Conservation (phyloP, 495 filamentous ascomycete genomes). For the Cairneyella variabilis region DNA sequence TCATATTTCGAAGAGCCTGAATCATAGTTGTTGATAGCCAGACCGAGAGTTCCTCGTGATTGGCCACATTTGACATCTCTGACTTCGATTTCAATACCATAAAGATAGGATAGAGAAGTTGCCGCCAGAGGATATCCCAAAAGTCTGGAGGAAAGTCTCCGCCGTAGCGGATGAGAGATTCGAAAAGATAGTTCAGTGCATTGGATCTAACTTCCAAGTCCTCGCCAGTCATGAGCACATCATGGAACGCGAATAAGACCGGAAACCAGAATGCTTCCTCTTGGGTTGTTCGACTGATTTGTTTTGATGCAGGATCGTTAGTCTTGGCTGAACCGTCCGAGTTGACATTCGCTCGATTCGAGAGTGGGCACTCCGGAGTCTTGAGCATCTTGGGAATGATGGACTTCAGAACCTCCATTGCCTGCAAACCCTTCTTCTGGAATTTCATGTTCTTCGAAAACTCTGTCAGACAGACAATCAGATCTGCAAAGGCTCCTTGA, state of each 20-base stretch:
- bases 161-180: slow-evolving; percentile 83
- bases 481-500: slow-evolving; percentile 93
- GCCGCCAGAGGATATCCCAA: slow-evolving; percentile 97
- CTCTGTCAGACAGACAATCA: slow-evolving; percentile 93
- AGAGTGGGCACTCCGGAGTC: slow-evolving; percentile 92
- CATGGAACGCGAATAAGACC: slow-evolving; percentile 95
- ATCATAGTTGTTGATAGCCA: slow-evolving; percentile 99
- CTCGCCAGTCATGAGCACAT: slow-evolving; percentile 98
- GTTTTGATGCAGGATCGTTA: slow-evolving; percentile 7
- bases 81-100: slow-evolving; percentile 94
- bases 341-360: slow-evolving; percentile 41
- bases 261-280: slow-evolving; percentile 99
- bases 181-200: slow-evolving; percentile 93
- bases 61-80: slow-evolving; percentile 89
- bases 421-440: slow-evolving; percentile 95
- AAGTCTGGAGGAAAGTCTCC: slow-evolving; percentile 91
- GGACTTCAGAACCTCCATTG: slow-evolving; percentile 89
- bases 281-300: slow-evolving; percentile 57
- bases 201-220: slow-evolving; percentile 96
- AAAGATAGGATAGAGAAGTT: slow-evolving; percentile 96
- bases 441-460: slow-evolving; percentile 98
- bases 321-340: slow-evolving; percentile 30
- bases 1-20: slow-evolving; percentile 96
- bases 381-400: slow-evolving; percentile 91
- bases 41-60: slow-evolving; percentile 94